phyloP scores from a whole-genome alignment of 352 stramenopile genomes.

The Hyaloperonospora arabidopsidis region DNA sequence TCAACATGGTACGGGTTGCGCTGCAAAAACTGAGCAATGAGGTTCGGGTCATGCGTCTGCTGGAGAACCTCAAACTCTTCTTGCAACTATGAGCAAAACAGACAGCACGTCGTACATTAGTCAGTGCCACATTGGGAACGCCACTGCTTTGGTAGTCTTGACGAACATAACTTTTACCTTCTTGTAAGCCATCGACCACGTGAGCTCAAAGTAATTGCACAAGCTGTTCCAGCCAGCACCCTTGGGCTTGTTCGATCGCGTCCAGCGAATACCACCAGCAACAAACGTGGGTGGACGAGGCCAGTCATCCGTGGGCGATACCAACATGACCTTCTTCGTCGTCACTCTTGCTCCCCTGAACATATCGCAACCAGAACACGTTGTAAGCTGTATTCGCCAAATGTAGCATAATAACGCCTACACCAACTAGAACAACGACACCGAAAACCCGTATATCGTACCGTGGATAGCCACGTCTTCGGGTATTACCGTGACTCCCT shows the following conservation, averaged over 20 bases:
- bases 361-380: constrained; percentile 1
- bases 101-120: constrained; percentile 1
- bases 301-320: constrained; percentile 77
- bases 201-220: constrained; percentile 79
- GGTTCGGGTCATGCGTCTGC: constrained; percentile 75
- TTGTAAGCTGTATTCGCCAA: constrained; percentile 1
- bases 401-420: not conserved
- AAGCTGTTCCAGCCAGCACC: constrained; percentile 56
- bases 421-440: too few relatives aligned
- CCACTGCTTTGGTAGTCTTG: not conserved
- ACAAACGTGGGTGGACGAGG: constrained; percentile 80
- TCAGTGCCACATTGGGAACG: not conserved
- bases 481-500: constrained; percentile 31
- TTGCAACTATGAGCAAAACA: constrained; percentile 37
- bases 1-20: constrained; percentile 82
- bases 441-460: constrained; percentile 9
- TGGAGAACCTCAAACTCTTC: constrained; percentile 79
- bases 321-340: constrained; percentile 68
- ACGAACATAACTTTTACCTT: constrained; percentile 35
- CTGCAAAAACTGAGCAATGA: constrained; percentile 74
- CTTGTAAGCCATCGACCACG: constrained; percentile 84
- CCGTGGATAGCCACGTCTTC: constrained; percentile 56
- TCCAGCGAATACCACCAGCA: constrained; percentile 81
- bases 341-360: constrained; percentile 45
- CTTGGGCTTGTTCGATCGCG: constrained; percentile 65